Evolutionary conservation across 768 basidiomycete genomes (phyloP), one percentile per base, ranked within the genome.

Genomic region (Collybia sp.): DNA sequence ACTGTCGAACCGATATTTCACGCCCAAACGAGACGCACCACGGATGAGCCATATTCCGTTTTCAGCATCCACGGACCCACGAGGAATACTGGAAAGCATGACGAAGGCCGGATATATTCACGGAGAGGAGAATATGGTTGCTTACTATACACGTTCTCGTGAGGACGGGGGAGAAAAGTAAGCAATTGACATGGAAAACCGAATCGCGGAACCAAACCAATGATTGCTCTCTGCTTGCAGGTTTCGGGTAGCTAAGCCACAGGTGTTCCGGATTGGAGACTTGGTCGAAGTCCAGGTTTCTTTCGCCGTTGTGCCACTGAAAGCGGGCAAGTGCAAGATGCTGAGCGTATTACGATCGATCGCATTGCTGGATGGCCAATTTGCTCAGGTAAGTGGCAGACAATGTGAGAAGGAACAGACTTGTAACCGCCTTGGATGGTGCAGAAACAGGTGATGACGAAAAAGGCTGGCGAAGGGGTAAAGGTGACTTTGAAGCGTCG

Each of bases 211-310:
- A 8, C 8, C 25, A 25, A 25, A 3, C 8, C 25, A 8, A 25
- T 8, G 8, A 25, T 25, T 25, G 25, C 8, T 25, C 25, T n/a
- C n/a, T n/a, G n/a, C 3, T 25, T 25, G 25, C 10, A 55, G 54
- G 15, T 55, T 41, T 33, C 18, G 39, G 9, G 10, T 20, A 12
- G 37, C 48, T 1, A 16, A 20, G 15, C 54, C 54, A 8, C 38
- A 35, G 3, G 47, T 19, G 12, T 51, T 53, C 16, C 49, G 49
- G 9, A 43, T 48, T 10, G 54, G 54, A 1, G 52, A 56, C 47
- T 51, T 56, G n/a, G 54, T 53, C n/a, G 52, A 56, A 47, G 49
- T 50, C 12, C 54, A 56, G 30, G 42, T 51, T n/a, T 56, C 52
- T 2, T 48, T 53, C 17, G 36, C 43, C 6, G 37, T 43, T 1